A percentile compares a stretch with the other conserved stretches of the same genome.
phyloP scores from a whole-genome alignment of 495 filamentous ascomycete species.

The Penicillium lagena region DNA sequence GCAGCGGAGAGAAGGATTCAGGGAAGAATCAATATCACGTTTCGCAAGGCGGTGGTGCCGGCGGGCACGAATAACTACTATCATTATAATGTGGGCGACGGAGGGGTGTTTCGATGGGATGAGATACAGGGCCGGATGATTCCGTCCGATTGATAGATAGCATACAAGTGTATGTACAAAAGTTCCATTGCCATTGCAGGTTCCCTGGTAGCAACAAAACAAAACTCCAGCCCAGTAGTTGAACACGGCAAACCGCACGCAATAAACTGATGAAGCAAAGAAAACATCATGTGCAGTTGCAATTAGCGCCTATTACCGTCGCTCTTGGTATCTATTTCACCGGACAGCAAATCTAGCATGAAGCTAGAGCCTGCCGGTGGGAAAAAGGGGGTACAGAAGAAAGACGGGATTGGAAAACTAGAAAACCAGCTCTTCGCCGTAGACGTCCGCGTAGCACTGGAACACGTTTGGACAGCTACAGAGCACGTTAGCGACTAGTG shows the following conservation, averaged over 20 bases:
- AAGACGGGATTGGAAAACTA: conserved; percentile 5
- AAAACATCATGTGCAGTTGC: conserved; percentile 3
- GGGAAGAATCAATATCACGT: conserved; percentile 72
- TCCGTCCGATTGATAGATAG: not conserved
- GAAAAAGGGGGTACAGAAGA: conserved; percentile 1
- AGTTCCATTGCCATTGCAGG: no score
- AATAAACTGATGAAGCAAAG: not conserved
- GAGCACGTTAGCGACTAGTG: conserved; percentile 4
- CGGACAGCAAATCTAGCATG: not conserved
- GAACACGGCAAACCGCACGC: not conserved
- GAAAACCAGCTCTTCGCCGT: conserved; percentile 25
- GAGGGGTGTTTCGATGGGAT: conserved; percentile 58
- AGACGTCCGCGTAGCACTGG: conserved; percentile 43
- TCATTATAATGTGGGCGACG: conserved; percentile 66
- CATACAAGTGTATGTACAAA: not conserved
- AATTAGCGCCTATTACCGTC: not conserved
- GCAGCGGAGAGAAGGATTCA: conserved; percentile 28
- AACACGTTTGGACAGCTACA: conserved; percentile 38
- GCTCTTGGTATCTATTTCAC: not conserved
- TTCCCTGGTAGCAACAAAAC: no score
- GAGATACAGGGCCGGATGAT: conserved; percentile 47
- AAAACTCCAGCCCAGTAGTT: not conserved
- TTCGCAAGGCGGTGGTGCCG: conserved; percentile 55
- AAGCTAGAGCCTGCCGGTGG: not conserved
- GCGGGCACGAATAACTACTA: conserved; percentile 69